Percentiles rank a stretch among this genome's conserved stretches.
Conservation (phyloP, 2,329 filamentous ascomycete genomes). For the Dactylellina cionopaga region DNA sequence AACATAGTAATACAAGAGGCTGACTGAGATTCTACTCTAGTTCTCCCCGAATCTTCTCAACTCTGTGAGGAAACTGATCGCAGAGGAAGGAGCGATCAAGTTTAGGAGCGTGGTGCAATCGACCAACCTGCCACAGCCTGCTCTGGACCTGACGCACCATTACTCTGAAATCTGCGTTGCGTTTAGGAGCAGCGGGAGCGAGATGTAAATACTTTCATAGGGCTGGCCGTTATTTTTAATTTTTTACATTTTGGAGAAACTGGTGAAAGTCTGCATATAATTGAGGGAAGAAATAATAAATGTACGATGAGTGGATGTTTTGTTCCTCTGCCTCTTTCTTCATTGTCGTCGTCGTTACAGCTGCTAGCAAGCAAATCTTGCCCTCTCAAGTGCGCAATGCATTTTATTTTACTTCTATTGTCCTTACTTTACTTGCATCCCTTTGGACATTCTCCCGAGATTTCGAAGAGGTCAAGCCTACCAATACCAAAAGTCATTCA, state of each 20-base stretch:
- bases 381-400: no score
- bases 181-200: conserved; percentile 92
- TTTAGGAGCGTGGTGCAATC: conserved; percentile 96
- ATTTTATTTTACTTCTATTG: neutral
- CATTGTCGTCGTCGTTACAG: neutral
- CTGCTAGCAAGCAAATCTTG: no score
- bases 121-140: conserved; percentile 89
- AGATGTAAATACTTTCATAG: conserved; percentile 60
- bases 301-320: no score
- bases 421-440: no score
- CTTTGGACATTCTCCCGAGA: no score
- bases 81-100: conserved; percentile 97
- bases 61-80: conserved; percentile 89
- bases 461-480: no score
- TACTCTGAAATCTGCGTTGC: conserved; percentile 94
- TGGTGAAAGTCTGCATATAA: neutral
- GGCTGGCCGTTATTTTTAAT: neutral
- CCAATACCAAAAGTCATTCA: no score
- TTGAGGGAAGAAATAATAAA: neutral
- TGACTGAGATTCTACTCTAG: conserved; percentile 60
- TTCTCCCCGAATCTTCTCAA: conserved; percentile 92
- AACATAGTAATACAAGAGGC: conserved; percentile 18
- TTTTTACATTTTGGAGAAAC: neutral
- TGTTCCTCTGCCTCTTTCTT: neutral
- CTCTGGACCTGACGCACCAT: conserved; percentile 93